A percentile compares a stretch with the other conserved stretches of the same genome.
These are phyloP conservation scores for Furculomyces boomerangus DNA, from an alignment of 371 early-diverging fungal species.

Conservation along the genomic window DNA sequence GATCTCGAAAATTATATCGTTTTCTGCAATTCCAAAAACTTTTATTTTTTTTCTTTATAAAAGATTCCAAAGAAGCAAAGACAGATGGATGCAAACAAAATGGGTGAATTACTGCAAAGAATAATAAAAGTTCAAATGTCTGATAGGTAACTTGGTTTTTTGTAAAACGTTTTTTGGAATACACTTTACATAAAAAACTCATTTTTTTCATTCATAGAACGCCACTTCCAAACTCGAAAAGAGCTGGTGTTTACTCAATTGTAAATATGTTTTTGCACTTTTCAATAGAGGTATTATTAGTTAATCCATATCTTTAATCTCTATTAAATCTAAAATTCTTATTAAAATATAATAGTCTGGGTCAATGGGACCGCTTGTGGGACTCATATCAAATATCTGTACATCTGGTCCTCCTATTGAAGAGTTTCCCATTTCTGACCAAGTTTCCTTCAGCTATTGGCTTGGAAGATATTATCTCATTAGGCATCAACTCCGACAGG, in stretches of 20 bases:
- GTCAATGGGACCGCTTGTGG: not conserved
- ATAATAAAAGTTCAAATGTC: not conserved
- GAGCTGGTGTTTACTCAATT: not conserved
- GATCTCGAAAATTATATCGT: not conserved
- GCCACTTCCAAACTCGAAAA: not conserved
- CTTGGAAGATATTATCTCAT: slow-evolving; percentile 61
- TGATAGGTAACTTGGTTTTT: not conserved
- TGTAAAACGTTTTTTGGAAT: not conserved
- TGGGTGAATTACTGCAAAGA: not conserved
- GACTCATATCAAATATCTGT: not conserved
- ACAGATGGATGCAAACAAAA: not conserved
- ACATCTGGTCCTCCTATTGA: slow-evolving; percentile 32
- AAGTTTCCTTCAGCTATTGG: slow-evolving; percentile 68
- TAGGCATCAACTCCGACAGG: slow-evolving; percentile 54
- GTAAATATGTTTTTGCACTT: no score
- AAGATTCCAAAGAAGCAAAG: not conserved
- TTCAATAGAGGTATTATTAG: slow-evolving; percentile 3
- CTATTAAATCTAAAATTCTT: not conserved
- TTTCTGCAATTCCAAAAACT: not conserved
- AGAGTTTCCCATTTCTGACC: slow-evolving; percentile 62
- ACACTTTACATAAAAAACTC: slow-evolving; percentile 21
- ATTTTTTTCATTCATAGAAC: slow-evolving; percentile 4
- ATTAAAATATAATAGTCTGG: not conserved
- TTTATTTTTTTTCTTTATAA: not conserved
- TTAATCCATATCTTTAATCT: slow-evolving; percentile 6